Evolutionary conservation across 768 basidiomycete species (phyloP), one percentile per base, ranked within the genome.

Genomic region (Sistotremastrum niveocremeum): DNA sequence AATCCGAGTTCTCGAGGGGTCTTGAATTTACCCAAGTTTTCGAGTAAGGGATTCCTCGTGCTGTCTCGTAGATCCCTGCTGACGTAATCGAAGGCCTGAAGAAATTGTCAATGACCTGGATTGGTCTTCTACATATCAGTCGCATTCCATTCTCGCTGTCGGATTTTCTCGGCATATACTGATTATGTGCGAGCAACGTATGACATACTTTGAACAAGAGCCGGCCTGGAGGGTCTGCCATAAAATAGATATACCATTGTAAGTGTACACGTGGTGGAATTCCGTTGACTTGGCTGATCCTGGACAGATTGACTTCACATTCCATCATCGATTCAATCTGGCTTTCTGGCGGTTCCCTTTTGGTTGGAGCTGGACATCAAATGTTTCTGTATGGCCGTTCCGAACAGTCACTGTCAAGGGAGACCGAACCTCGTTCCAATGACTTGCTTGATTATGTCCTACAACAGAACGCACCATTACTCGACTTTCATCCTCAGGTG

Each of bases 401-500:
- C 37, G 41, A 42, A 28, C 53, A 48, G 38, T 46, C 48, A 6
- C 48, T n/a, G n/a, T 49, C 56, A 29, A 52, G 44, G 42, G 51
- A 37, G 46, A 54, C 42, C 49, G 54, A 4, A 53, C 57, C 4
- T 54, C 61, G 6, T n/a, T n/a, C n/a, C n/a, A 68, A 71, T 52
- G 77, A 77, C 52, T 66, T 94, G 10, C 86, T 94, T 47, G 84
- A 88, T 54, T 71, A 84, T 55, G 86, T 91, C 34, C 86, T 84
- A 4, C 64, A 79, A 47, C 71, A 76, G 42, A 91, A 93, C 58
- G 89, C 88, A 0, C 91, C 94, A 3, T 63, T 97, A 34, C 75
- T 79, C 11, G 87, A 95, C 60, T 91, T 87, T 60, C 89, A 97
- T 63, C 93, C 94, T 3, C 88, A 93, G 56, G 82, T 94, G 73